Evolutionary conservation across 345 rosid species (phyloP), one percentile per base, ranked within the genome.

Genomic region (Clarkia xantiana): DNA sequence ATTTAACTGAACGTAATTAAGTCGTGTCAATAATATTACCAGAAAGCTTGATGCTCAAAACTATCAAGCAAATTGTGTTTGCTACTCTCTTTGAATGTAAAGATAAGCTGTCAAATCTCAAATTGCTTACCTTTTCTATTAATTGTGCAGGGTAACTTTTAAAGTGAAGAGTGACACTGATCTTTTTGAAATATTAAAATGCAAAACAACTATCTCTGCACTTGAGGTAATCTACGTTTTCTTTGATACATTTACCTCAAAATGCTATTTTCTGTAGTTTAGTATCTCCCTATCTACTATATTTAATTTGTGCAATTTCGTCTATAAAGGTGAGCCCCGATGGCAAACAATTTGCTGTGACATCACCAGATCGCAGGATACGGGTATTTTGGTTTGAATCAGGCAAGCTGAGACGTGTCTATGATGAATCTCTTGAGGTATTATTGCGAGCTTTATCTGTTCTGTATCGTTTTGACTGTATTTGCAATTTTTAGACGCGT

Each of bases 351-450:
- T 91, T 86, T 73, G 68, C 87, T 39, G 51, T 91, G 54, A 86
- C 90, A 23, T 82, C 94, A 41, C 95, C 98, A 45, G 95, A 91
- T 80, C 86, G 87, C 52, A 84, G 94, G 78, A 84, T 86, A 58
- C 94, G 90, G 1, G 79, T 84, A 40, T 91, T 84, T 67, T 80
- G 98, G 98, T 91, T 91, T 58, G 60, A 66, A 73, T 73, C 79
- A 10, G 95, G 96, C 47, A 91, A 84, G 65, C 64, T 86, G 44
- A 80, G 98, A 57, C 70, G 86, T 61, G 96, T 86, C 43, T 91
- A 84, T 68, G 98, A 91, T 68, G 96, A 91, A 67, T 81, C 96
- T 45, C 90, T 86, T 18, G 96, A 82, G 98, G 98, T 91, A 76
- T 55, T 43, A 16, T 15, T 19, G 36, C 36, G 36, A 29, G 4